These are phyloP conservation scores for Cnidoscolus chayamansa DNA, from an alignment of 441 rosid species.

Conservation along the genomic window DNA sequence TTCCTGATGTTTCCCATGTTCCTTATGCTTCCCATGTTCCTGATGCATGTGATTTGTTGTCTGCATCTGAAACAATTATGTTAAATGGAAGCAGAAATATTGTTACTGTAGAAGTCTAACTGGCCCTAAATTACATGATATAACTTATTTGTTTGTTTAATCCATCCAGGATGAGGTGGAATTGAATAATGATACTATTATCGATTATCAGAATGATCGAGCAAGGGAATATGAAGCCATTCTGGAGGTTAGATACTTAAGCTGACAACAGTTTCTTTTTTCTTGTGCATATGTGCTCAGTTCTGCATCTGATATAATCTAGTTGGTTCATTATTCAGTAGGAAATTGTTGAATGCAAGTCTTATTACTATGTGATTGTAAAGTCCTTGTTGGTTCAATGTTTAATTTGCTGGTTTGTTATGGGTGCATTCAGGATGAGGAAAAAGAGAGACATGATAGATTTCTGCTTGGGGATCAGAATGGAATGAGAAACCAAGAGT, in stretches of 20 bases:
- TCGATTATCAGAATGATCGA: constrained; percentile 19
- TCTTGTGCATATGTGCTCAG: neutral
- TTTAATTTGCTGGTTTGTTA: constrained; percentile 10
- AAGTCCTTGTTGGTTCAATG: neutral
- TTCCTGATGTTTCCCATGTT: neutral
- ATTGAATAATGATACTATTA: neutral
- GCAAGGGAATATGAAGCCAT: constrained; percentile 29
- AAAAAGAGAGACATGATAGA: constrained; percentile 22
- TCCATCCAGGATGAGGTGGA: constrained; percentile 15
- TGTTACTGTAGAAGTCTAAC: neutral
- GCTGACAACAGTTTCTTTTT: neutral
- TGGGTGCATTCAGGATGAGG: constrained; percentile 28
- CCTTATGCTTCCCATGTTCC: neutral
- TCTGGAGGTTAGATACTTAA: constrained; percentile 30
- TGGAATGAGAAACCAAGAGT: constrained; percentile 26
- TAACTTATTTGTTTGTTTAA: neutral
- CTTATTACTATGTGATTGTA: neutral
- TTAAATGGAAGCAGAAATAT: neutral
- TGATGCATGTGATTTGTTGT: neutral
- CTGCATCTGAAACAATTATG: neutral
- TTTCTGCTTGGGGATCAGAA: constrained; percentile 21
- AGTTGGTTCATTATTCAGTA: neutral
- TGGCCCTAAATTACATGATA: neutral
- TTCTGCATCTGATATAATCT: neutral
- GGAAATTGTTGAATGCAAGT: constrained; percentile 2